Evolutionary conservation across 2,329 filamentous ascomycete genomes (phyloP).

Genomic region (Akanthomyces lecanii): DNA sequence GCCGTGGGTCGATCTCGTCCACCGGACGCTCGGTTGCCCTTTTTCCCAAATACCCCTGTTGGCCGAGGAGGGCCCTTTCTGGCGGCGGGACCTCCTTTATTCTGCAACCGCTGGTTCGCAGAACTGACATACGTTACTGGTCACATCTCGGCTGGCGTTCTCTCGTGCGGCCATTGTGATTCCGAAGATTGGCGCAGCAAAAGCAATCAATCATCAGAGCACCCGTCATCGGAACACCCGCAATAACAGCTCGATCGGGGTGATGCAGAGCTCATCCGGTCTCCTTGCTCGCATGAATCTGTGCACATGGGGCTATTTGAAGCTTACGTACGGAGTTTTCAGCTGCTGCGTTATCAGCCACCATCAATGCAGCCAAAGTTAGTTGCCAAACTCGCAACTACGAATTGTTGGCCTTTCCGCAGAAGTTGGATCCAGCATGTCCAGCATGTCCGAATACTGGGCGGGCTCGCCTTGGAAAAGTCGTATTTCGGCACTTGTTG

Average conservation of each 20-base stretch:
- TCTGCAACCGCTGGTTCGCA: neutral
- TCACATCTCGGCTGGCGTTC: too few relatives aligned
- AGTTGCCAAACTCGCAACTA: neutral
- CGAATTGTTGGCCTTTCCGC: neutral
- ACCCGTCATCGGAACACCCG: too few relatives aligned
- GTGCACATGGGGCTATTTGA: neutral
- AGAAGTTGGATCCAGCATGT: too few relatives aligned
- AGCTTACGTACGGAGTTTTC: neutral
- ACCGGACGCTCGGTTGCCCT: neutral
- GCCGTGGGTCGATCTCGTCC: slow-evolving; percentile 4
- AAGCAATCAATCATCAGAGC: neutral
- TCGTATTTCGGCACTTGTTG: neutral
- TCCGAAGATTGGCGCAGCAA: neutral
- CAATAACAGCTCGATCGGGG: neutral
- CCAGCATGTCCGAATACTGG: neutral
- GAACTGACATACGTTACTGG: too few relatives aligned
- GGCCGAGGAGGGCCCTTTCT: neutral
- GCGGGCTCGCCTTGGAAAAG: neutral
- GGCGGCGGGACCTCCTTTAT: neutral
- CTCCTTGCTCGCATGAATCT: neutral
- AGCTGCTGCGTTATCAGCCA: neutral
- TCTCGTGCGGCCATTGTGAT: neutral
- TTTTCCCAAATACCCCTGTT: neutral
- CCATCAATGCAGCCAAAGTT: neutral
- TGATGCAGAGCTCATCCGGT: neutral